Evolutionary conservation across 164 flowering plant species (phyloP).

Genomic region (Tetracentron sinense): DNA sequence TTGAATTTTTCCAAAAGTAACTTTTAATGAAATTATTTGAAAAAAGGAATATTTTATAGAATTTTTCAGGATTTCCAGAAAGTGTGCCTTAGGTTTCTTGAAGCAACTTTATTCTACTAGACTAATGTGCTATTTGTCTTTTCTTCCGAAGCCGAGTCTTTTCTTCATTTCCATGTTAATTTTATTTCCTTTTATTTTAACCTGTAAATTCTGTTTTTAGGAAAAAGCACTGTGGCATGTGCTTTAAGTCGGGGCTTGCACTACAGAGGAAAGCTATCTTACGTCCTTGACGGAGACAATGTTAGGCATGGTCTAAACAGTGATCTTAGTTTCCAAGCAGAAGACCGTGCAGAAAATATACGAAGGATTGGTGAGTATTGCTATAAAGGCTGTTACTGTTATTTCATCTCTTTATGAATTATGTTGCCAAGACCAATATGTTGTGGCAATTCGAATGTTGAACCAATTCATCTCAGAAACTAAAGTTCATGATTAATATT

Average conservation of each 20-base stretch:
- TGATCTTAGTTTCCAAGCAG: slow-evolving; percentile 77
- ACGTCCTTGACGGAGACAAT: slow-evolving; percentile 94
- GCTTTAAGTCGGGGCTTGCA: slow-evolving; percentile 61
- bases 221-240: slow-evolving; percentile 95
- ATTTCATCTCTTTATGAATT: no score
- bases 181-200: background rate
- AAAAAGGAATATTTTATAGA: no score
- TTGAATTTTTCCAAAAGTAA: no score
- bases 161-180: background rate
- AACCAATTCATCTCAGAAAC: background rate
- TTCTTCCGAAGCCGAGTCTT: no score
- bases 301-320: slow-evolving; percentile 81
- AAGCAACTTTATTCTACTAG: background rate
- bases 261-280: slow-evolving; percentile 67
- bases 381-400: background rate
- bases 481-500: background rate
- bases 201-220: slow-evolving; percentile 30
- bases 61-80: no score
- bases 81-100: background rate
- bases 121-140: background rate
- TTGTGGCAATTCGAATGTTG: background rate
- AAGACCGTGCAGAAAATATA: slow-evolving; percentile 90
- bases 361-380: slow-evolving; percentile 69
- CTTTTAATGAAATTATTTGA: background rate
- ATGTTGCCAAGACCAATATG: no score